Evolutionary conservation across 345 rosid genomes (phyloP), one percentile per base, ranked within the genome.

Genomic region (Pugionium cornutum): DNA sequence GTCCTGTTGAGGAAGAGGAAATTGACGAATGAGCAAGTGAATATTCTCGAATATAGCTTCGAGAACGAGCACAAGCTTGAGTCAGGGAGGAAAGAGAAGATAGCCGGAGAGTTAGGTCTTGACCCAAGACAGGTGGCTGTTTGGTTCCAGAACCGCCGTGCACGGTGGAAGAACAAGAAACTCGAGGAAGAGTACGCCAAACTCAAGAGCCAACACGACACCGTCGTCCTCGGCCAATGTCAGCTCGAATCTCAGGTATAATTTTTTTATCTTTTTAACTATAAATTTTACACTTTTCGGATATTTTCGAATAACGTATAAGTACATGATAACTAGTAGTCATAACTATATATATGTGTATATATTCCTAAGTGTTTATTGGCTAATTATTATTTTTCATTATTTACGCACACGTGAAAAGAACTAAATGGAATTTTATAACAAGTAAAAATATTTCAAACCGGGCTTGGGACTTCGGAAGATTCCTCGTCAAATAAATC

Each of bases 131-230:
- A 94, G 33, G 99, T 94, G 1, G 99, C 97, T 4, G 90, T 94
- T 27, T 94, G 99, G 99, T 94, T 90, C 74, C 99, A 94, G 58
- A 94, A 94, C 84, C 80, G 96, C 25, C 78, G 97, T 45, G 92
- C 97, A 31, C 83, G 99, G 7, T 88, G 87, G 87, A 94, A 88
- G 83, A 83, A 78, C 81, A 94, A 94, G 85, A 89, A 83, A 79
- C 86, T 94, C 3, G 97, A 94, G 69, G 92, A 94, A 68, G 94
- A 87, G 62, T 85, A 85, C 33, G 40, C 75, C 9, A 82, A 67
- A 75, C 59, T 94, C 35, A 90, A 83, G 48, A 57, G 78, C 3
- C 57, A 69, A 26, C 75, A 90, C 54, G 89, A 88, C 9, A 55
- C 9, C 29, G 76, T 51, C 9, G 66, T 85, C 32, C 66, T 84